Evolutionary conservation across 1,284 basidiomycete species (phyloP), one percentile per base, ranked within the genome.

Genomic region (Pseudozyma pruni): DNA sequence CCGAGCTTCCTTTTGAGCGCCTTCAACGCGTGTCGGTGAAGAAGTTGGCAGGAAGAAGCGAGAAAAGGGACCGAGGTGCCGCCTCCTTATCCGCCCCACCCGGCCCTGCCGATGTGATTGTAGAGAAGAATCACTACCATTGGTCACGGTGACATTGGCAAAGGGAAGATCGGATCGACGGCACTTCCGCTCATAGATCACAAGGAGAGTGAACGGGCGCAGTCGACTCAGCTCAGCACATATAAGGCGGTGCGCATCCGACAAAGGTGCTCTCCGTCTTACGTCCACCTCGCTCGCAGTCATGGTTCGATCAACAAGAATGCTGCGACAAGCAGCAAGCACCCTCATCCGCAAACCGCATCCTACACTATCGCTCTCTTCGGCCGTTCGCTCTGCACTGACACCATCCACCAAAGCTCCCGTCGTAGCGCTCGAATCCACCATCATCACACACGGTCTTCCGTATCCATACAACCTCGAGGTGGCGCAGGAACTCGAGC

Each of bases 361-460:
- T 33, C 59, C 63, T 0, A 20, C 59, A 0, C 63, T 72, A 20
- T 25, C 34, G 3, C 42, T 68, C 17, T 68, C 70, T 3, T 8
- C 35, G 2, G 38, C 59, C 3, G 70, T 68, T n/a, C 43, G 56
- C 3, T 37, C 59, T 16, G 63, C 70, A 7, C 35, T 72, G 29
- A 27, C 38, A 13, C 39, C 43, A 9, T 33, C 23, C 14, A 50
- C 57, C n/a, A 52, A 34, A 23, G 55, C 55, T 11, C 84, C 86
- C 0, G 69, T 87, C 25, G 84, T 87, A 3, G 86, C 86, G 0
- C 82, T 88, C 14, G 87, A 88, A 72, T 93, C 92, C 1, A 90
- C 94, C 1, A 89, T 98, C 62, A 89, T 96, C 61, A 94, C 94
- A 0, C 93, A 97, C 85, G 95, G 86, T 66, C 51, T 73, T 70